Percentiles rank a stretch among this genome's conserved stretches.
Conservation (phyloP, 2,329 filamentous ascomycete species). For the Beauveria sp. region DNA sequence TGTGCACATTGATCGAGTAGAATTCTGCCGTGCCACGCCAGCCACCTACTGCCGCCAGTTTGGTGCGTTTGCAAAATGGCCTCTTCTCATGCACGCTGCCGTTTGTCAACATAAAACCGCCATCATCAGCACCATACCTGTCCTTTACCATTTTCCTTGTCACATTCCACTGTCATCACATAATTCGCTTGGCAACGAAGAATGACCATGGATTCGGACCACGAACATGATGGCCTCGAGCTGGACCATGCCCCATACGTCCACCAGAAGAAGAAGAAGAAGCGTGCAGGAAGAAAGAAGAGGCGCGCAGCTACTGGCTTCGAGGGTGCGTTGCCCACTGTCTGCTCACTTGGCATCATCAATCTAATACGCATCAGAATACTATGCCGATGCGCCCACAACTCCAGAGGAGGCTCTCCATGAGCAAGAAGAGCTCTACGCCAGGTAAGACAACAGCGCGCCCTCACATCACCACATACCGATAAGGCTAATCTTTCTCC, state of each 20-base stretch:
- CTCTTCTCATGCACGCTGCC: background rate
- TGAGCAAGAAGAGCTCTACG: slow-evolving; percentile 60
- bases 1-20: too few species aligned
- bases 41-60: background rate
- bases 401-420: slow-evolving; percentile 60
- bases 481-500: background rate
- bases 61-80: background rate
- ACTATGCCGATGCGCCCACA: slow-evolving; percentile 71
- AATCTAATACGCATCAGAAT: slow-evolving; percentile 39
- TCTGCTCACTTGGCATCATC: background rate
- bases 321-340: slow-evolving; percentile 1
- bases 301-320: background rate
- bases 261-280: background rate
- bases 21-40: background rate
- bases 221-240: background rate
- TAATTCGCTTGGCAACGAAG: background rate
- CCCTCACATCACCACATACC: background rate
- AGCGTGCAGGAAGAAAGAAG: background rate
- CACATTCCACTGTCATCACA: too few species aligned
- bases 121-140: background rate
- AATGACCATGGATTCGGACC: background rate
- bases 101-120: background rate
- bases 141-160: background rate
- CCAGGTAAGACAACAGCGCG: slow-evolving; percentile 38
- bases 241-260: background rate